Evolutionary conservation across 345 rosid genomes (phyloP).

Genomic region (Lepidium africanum): DNA sequence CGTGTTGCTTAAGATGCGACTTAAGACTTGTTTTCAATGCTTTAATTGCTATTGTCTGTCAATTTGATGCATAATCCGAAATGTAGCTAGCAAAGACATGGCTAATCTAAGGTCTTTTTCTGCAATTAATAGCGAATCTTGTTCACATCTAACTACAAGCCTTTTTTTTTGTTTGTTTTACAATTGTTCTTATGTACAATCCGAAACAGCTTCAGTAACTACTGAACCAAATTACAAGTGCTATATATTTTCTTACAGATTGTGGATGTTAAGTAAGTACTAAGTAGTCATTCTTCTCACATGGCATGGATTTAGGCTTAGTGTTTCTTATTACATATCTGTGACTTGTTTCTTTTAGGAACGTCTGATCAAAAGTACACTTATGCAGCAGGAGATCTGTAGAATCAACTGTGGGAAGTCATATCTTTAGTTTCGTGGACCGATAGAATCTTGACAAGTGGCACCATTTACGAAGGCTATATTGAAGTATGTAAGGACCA

Average conservation of each 20-base stretch:
- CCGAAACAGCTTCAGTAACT: background rate
- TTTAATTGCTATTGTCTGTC: background rate
- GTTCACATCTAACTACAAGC: background rate
- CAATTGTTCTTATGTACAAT: background rate
- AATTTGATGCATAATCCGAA: background rate
- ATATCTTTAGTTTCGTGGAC: constrained; percentile 1
- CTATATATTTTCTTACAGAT: background rate
- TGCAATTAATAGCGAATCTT: background rate
- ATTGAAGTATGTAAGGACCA: constrained; percentile 33
- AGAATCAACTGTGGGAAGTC: constrained; percentile 13
- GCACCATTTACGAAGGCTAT: constrained; percentile 12
- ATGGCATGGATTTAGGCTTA: background rate
- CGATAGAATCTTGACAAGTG: constrained; percentile 21
- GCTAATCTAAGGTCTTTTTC: background rate
- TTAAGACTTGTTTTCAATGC: background rate
- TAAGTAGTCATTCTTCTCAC: background rate
- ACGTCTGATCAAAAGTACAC: constrained; percentile 5
- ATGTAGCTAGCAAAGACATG: background rate
- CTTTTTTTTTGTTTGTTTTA: background rate
- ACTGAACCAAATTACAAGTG: background rate
- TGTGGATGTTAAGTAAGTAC: background rate
- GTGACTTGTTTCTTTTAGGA: constrained; percentile 4
- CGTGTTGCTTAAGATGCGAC: background rate
- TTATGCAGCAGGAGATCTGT: constrained; percentile 14
- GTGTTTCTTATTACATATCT: background rate